Base-by-base conservation (phyloP, 495 filamentous ascomycete species). In the Aspergillus bridgeri region DNA sequence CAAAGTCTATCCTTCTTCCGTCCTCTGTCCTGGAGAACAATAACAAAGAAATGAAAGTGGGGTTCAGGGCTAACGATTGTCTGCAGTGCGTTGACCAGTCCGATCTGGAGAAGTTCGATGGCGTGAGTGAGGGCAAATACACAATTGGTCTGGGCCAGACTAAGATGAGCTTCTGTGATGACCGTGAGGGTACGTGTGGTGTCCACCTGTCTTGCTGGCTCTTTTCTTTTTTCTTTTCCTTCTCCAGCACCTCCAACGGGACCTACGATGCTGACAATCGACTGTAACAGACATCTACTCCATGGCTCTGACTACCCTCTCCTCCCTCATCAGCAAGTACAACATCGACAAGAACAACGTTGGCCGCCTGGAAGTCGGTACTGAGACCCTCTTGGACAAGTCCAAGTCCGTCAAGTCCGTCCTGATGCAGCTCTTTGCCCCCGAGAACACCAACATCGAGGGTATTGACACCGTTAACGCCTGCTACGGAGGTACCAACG, bases 321-420 rank as follows among this genome's bases (percentile, higher is more conserved):
- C 91, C 61, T 91, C 88, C 65, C 88, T 98, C 54, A 77, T 98
- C 61, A 82, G 84, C 74, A 98, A 97, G 71, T 96, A 96, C 85
- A 87, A 87, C 66, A 87, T 98, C 75, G 92, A 98, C 77, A 81
- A 87, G 62, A 87, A 87, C 73, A 86, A 88, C 57, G 89, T 98
- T 67, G 94, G 94, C 54, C 88, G 94, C 61, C 83, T 98, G 64
- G 94, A 98, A 78, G 94, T 98, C 63, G 94, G 94, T 68, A 98
- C 94, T 52, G 94, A 98, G 86, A 98, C 94, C 51, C 83, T 98
- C 43, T 82, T 98, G 69, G 94, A 98, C 83, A 98, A 98, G 83
- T 98, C 94, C 65, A 98, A 98, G 83, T 98, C 95, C 24, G 94
- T 98, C 81, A 98, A 98, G 85, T 90, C 92, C n/a, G 93, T 98